A percentile compares a stretch with the other conserved stretches of the same genome.
Evolutionary conservation across 495 filamentous ascomycete species (phyloP).

Genomic region (Penicillium cataractarum): DNA sequence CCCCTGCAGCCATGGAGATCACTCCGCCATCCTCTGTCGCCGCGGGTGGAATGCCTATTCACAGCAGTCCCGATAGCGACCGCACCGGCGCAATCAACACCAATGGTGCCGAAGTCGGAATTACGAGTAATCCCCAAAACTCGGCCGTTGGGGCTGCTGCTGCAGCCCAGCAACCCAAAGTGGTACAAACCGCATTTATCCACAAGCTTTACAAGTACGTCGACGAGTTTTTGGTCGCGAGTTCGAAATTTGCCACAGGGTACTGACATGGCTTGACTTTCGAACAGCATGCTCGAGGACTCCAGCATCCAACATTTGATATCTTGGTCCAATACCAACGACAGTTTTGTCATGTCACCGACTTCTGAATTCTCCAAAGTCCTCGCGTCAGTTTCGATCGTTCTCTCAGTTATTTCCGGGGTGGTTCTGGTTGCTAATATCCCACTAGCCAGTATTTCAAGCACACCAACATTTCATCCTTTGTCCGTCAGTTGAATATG

Average conservation of each 20-base stretch:
- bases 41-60: slow-evolving; percentile 39
- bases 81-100: slow-evolving; percentile 40
- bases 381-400: slow-evolving; percentile 70
- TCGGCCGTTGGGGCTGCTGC: slow-evolving; percentile 67
- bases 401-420: slow-evolving; percentile 5
- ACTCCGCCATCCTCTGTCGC: slow-evolving; percentile 50
- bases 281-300: slow-evolving; percentile 90
- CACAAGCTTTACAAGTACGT: slow-evolving; percentile 98
- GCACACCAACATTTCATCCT: slow-evolving; percentile 98
- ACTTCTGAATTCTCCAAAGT: slow-evolving; percentile 98
- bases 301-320: slow-evolving; percentile 90
- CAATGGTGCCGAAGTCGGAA: slow-evolving; percentile 48
- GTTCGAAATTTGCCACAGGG: background rate
- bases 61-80: slow-evolving; percentile 54
- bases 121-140: slow-evolving; percentile 47
- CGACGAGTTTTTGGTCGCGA: background rate
- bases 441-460: slow-evolving; percentile 86
- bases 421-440: slow-evolving; percentile 27
- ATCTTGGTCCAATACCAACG: slow-evolving; percentile 89
- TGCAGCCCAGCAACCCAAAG: slow-evolving; percentile 92
- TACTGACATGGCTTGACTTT: background rate
- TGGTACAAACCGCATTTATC: slow-evolving; percentile 98
- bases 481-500: slow-evolving; percentile 98
- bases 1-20: slow-evolving; percentile 53
- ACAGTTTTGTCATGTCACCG: slow-evolving; percentile 98